Percentiles rank a stretch among this genome's conserved stretches.
phyloP scores from a whole-genome alignment of 768 basidiomycete species.

The Russula ochroleuca region DNA sequence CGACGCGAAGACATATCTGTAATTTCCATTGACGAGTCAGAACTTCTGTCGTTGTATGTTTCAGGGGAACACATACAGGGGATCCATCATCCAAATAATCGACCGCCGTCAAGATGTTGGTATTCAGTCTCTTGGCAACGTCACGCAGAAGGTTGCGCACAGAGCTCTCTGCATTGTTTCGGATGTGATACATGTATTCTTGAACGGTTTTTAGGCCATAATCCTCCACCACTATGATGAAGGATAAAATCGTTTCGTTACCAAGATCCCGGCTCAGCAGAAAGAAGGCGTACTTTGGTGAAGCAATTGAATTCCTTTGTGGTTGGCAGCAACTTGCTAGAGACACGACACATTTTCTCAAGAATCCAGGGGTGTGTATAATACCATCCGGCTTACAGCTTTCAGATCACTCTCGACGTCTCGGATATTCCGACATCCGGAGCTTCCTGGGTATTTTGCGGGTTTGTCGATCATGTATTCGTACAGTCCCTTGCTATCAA shows the following conservation, averaged over 20 bases:
- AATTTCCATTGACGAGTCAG: conserved; percentile 4
- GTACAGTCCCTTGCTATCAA: conserved; percentile 68
- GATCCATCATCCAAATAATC: conserved; percentile 90
- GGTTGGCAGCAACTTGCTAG: conserved; percentile 91
- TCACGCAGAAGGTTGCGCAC: conserved; percentile 78
- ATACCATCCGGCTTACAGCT: conserved; percentile 52
- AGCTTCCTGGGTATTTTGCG: conserved; percentile 75
- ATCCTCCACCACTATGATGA: conserved; percentile 67
- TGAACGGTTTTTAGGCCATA: conserved; percentile 85
- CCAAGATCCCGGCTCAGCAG: conserved; percentile 9
- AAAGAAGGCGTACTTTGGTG: conserved; percentile 54
- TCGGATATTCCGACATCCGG: conserved; percentile 79
- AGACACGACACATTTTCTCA: conserved; percentile 14
- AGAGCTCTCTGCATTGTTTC: conserved; percentile 79
- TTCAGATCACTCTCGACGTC: conserved; percentile 92
- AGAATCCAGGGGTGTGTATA: not conserved
- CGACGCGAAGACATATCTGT: conserved; percentile 70
- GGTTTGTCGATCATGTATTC: conserved; percentile 83
- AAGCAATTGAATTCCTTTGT: conserved; percentile 85
- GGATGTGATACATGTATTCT: conserved; percentile 90
- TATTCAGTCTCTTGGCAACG: conserved; percentile 65
- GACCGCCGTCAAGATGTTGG: conserved; percentile 58
- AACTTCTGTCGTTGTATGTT: not conserved
- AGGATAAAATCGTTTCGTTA: conserved; percentile 13
- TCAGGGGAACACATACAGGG: conserved; percentile 47